phyloP scores from a whole-genome alignment of 805 yeast genomes.

The Debaryomyces maramus region DNA sequence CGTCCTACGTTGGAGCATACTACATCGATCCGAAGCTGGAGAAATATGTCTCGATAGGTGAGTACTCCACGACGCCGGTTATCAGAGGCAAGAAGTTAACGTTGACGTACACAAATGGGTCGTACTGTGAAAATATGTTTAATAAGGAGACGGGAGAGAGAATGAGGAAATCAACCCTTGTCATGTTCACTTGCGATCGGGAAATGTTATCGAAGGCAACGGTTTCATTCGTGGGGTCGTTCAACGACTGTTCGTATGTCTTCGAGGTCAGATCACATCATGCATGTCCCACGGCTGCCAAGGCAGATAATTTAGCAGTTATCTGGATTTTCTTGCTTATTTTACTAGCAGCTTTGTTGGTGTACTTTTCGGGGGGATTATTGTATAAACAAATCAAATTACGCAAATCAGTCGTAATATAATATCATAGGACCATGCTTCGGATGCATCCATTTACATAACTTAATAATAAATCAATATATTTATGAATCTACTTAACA shows the following conservation, averaged over 20 bases:
- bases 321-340: constrained; percentile 44
- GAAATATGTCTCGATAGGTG: constrained; percentile 50
- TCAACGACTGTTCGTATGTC: constrained; percentile 76
- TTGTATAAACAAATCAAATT: constrained; percentile 28
- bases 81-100: constrained; percentile 73
- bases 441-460: constrained; percentile 1
- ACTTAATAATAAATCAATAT: not conserved
- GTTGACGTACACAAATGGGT: constrained; percentile 70
- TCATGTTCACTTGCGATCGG: constrained; percentile 77
- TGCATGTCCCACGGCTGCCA: constrained; percentile 80
- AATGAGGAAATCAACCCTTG: constrained; percentile 58
- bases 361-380: constrained; percentile 40
- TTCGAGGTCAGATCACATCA: constrained; percentile 83
- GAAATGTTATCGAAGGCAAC: constrained; percentile 66
- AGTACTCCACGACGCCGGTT: constrained; percentile 56
- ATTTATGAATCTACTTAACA: not conserved
- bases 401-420: constrained; percentile 1
- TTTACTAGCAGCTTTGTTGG: constrained; percentile 35
- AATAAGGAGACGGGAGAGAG: constrained; percentile 45
- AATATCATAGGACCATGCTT: too few species aligned
- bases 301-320: constrained; percentile 61
- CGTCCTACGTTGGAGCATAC: constrained; percentile 43
- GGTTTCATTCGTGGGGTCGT: constrained; percentile 66
- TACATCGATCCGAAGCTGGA: constrained; percentile 38
- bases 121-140: constrained; percentile 46